Evolutionary conservation across 2,329 filamentous ascomycete species (phyloP).

Genomic region (Xylariaceae sp.): DNA sequence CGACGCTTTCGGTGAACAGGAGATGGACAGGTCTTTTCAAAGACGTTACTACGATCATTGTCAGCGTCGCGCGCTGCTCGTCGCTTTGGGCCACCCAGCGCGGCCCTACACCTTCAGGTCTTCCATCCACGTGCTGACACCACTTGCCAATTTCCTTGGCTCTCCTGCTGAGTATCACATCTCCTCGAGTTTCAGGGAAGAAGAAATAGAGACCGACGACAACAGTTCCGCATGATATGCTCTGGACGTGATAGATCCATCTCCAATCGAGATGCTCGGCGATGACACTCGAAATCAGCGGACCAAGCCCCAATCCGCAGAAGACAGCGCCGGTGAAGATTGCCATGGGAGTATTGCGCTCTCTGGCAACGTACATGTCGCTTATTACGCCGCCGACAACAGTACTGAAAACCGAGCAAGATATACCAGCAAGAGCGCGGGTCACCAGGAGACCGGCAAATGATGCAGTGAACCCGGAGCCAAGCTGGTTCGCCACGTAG

Average conservation of each 20-base stretch:
- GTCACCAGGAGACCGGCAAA: constrained; percentile 2
- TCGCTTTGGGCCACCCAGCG: neutral
- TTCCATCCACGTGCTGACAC: neutral
- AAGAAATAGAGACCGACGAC: neutral
- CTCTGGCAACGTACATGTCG: constrained; percentile 1
- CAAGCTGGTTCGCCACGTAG: neutral
- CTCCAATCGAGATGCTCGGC: neutral
- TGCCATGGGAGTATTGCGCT: constrained; percentile 6
- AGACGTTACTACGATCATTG: constrained; percentile 37
- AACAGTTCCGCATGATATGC: neutral
- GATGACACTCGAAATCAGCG: constrained; percentile 1
- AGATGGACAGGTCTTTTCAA: constrained; percentile 41
- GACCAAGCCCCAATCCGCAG: constrained; percentile 1
- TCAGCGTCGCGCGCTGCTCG: constrained; percentile 1
- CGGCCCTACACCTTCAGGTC: neutral
- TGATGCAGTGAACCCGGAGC: neutral
- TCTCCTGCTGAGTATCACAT: constrained; percentile 2
- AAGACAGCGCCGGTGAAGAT: neutral
- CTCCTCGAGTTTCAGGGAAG: constrained; percentile 6
- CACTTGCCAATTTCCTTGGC: neutral
- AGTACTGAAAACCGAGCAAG: constrained; percentile 4
- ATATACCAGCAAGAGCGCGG: constrained; percentile 1
- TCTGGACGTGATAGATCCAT: constrained; percentile 8
- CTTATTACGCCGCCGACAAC: constrained; percentile 3
- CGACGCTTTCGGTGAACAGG: constrained; percentile 54